Evolutionary conservation across 805 yeast species (phyloP), one percentile per base, ranked within the genome.

Genomic region (Jamesozyma jinghongensis): DNA sequence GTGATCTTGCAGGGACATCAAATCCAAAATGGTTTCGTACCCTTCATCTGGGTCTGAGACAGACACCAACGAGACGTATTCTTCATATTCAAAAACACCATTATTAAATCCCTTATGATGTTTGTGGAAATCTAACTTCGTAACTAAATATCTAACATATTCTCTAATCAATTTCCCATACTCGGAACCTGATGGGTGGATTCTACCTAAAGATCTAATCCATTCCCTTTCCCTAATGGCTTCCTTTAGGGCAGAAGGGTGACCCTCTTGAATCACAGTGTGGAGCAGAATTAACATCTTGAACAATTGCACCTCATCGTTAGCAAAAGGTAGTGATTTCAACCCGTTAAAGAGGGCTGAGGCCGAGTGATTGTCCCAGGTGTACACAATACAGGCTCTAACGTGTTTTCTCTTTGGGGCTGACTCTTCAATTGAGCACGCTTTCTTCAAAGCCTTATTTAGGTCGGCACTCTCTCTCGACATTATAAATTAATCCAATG

Each of bases 211-310:
- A 14, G 87, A 74, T 41, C 79, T 75, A 36, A 90, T 69, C 80
- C 94, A 90, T 39, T 78, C 82, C 38, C 78, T 67, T 57, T 87
- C 85, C 46, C 77, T 70, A 53, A 77, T 82, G 2, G 86, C 97
- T 53, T 86, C 96, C 38, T 75, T 70, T 52, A 90, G 65, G 5
- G 85, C 79, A 20, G 85, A 73, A 12, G 86, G 86, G 59, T 90
- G 97, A n/a, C 98, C 98, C 62, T 90, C 98, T 60, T 92, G 97
- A n/a, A 90, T 66, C 5, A 92, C 90, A 54, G 90, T 88, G 55
- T 90, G 97, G 36, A 87, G 72, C 48, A 85, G 73, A 40, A 88
- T 83, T 56, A 92, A 67, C 13, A 94, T 80, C 59, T 90, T 90
- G 67, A 87, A 88, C 46, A 84, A 62, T 62, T 84, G 94, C 14